A percentile compares a stretch with the other conserved stretches of the same genome.
Conservation (phyloP, 1,139 yeast species). For the Geotrichum australiense region DNA sequence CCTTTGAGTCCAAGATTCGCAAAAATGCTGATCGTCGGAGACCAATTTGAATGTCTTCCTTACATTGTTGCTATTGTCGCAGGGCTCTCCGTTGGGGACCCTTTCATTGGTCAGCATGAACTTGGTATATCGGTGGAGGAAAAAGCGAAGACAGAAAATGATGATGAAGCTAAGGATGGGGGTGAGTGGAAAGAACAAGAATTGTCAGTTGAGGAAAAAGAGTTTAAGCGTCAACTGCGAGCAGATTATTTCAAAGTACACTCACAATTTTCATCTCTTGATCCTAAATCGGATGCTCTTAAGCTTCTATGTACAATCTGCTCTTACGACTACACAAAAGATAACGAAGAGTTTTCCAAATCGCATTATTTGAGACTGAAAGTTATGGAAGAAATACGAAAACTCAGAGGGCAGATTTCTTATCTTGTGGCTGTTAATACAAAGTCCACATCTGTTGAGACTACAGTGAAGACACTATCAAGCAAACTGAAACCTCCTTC, state of each 20-base stretch:
- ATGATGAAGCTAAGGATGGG: conserved; percentile 19
- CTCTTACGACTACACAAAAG: conserved; percentile 65
- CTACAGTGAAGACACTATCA: conserved; percentile 41
- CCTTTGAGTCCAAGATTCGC: conserved; percentile 94
- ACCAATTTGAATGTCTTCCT: conserved; percentile 78
- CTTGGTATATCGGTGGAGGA: conserved; percentile 41
- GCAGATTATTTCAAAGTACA: conserved; percentile 50
- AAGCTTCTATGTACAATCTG: conserved; percentile 76
- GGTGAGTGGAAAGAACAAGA: conserved; percentile 28
- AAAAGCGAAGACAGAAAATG: conserved; percentile 26
- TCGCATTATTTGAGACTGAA: conserved; percentile 53
- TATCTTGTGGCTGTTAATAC: conserved; percentile 62
- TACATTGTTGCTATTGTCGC: conserved; percentile 87
- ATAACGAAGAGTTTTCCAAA: conserved; percentile 41
- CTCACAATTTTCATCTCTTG: conserved; percentile 57
- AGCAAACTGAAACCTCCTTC: conserved; percentile 62
- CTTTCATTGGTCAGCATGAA: conserved; percentile 70
- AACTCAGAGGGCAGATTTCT: conserved; percentile 71
- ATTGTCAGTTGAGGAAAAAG: conserved; percentile 34
- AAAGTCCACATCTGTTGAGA: conserved; percentile 46
- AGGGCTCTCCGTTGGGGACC: conserved; percentile 90
- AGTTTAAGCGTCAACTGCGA: conserved; percentile 42
- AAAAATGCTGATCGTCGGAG: conserved; percentile 80
- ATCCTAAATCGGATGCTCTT: conserved; percentile 67
- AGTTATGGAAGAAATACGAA: conserved; percentile 73